Evolutionary conservation across 1,139 yeast genomes (phyloP).

Genomic region (Hemisphaericaspora subhashii): DNA sequence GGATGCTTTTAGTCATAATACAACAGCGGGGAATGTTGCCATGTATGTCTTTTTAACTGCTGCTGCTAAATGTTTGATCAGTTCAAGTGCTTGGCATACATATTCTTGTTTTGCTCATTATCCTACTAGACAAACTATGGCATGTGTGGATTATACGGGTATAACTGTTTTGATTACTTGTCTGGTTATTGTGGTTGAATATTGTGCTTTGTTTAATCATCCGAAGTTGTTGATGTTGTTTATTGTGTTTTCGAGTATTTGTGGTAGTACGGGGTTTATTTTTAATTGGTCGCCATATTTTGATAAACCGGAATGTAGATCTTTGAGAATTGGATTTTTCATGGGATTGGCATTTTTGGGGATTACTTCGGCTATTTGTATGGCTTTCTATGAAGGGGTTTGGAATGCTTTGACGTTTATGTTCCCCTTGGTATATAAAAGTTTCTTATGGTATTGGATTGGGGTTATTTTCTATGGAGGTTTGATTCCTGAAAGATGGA

Average conservation of each 20-base stretch:
- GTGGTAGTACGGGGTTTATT: constrained; percentile 71
- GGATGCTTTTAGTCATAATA: constrained; percentile 38
- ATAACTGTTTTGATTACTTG: constrained; percentile 88
- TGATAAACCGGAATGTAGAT: constrained; percentile 82
- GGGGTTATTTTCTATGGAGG: constrained; percentile 92
- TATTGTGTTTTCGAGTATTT: constrained; percentile 58
- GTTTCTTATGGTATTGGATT: constrained; percentile 68
- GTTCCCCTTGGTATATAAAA: constrained; percentile 60
- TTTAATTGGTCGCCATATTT: constrained; percentile 91
- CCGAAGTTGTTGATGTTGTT: constrained; percentile 50
- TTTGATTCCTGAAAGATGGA: constrained; percentile 85
- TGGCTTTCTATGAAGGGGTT: constrained; percentile 59
- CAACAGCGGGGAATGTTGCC: constrained; percentile 49
- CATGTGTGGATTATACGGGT: constrained; percentile 95
- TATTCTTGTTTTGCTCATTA: constrained; percentile 76
- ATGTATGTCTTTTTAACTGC: constrained; percentile 68
- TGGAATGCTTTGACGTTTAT: constrained; percentile 51
- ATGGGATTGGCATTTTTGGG: constrained; percentile 80
- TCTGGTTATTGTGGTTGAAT: constrained; percentile 85
- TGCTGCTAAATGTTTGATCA: constrained; percentile 71
- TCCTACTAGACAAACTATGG: constrained; percentile 67
- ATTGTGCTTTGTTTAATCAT: constrained; percentile 68
- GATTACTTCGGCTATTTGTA: constrained; percentile 58
- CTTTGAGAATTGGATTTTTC: constrained; percentile 80
- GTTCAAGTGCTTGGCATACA: constrained; percentile 91